Percentiles rank a stretch among this genome's conserved stretches.
phyloP scores from a whole-genome alignment of 306 rosid genomes.

The Medicago arabica region DNA sequence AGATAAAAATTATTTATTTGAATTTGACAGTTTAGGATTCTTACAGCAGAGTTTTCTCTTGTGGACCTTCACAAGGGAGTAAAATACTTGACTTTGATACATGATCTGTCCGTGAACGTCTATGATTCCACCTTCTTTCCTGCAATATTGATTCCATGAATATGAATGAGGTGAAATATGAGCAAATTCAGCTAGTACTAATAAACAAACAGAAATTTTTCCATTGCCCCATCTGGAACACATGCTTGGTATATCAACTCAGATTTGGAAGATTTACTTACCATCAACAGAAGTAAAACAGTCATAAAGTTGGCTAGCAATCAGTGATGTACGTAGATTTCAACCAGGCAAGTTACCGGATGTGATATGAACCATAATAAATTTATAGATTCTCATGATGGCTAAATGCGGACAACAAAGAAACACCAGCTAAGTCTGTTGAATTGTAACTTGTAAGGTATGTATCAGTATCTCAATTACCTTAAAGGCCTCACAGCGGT shows the following conservation, averaged over 20 bases:
- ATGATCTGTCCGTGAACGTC: conserved; percentile 73
- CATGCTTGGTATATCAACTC: conserved; percentile 22
- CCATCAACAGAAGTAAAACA: conserved; percentile 16
- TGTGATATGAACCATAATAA: too few species aligned
- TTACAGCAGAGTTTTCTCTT: too few species aligned
- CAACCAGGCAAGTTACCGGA: too few species aligned
- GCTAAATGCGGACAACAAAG: conserved; percentile 25
- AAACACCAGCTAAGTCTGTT: not conserved
- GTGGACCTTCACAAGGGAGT: too few species aligned
- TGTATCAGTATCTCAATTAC: conserved; percentile 45
- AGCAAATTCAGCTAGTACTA: conserved; percentile 3
- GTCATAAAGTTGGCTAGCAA: conserved; percentile 11
- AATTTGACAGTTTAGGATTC: too few species aligned
- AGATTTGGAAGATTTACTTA: conserved; percentile 12
- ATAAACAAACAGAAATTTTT: conserved; percentile 19
- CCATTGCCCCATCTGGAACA: conserved; percentile 3
- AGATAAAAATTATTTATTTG: too few species aligned
- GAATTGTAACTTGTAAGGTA: conserved; percentile 12
- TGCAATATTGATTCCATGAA: conserved; percentile 49
- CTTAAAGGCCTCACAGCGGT: conserved; percentile 88
- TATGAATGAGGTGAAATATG: conserved; percentile 12
- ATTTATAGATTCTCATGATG: conserved; percentile 1
- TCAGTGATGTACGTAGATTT: conserved; percentile 3
- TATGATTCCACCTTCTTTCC: conserved; percentile 83
- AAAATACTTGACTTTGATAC: conserved; percentile 67